These are phyloP conservation scores for Juglanconis oblonga DNA, from an alignment of 2,329 filamentous ascomycete species.

Conservation along the genomic window DNA sequence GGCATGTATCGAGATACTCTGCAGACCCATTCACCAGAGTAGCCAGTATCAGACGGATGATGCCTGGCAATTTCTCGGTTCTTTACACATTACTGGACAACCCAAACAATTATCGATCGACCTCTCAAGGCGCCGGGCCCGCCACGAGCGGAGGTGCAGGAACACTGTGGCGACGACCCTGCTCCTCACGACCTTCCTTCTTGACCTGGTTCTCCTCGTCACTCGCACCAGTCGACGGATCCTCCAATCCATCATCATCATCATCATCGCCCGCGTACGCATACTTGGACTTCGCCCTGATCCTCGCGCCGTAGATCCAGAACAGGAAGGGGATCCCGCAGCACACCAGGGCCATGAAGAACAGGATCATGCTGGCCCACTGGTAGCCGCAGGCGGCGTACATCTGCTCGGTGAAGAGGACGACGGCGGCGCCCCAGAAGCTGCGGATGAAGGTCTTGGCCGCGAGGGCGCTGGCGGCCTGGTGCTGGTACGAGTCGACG, in stretches of 20 bases:
- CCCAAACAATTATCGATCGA: not conserved
- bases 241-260: conserved; percentile 24
- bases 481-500: conserved; percentile 61
- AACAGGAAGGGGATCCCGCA: conserved; percentile 82
- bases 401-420: conserved; percentile 82
- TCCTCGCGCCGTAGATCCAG: conserved; percentile 71
- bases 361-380: conserved; percentile 72
- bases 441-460: conserved; percentile 78
- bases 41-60: not conserved
- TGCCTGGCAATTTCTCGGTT: not conserved
- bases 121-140: not conserved
- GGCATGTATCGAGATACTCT: no score
- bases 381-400: conserved; percentile 68
- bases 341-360: conserved; percentile 72
- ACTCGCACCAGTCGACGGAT: conserved; percentile 17
- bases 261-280: conserved; percentile 65
- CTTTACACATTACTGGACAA: not conserved
- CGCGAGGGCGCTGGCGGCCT: conserved; percentile 77
- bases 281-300: conserved; percentile 67
- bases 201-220: conserved; percentile 35
- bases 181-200: not conserved
- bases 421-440: conserved; percentile 75
- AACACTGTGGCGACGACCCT: not conserved
- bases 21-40: no score
- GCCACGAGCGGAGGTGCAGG: not conserved